Conservation (phyloP, 192 early-diverging fungal genomes). For the Linnemannia zychae region DNA sequence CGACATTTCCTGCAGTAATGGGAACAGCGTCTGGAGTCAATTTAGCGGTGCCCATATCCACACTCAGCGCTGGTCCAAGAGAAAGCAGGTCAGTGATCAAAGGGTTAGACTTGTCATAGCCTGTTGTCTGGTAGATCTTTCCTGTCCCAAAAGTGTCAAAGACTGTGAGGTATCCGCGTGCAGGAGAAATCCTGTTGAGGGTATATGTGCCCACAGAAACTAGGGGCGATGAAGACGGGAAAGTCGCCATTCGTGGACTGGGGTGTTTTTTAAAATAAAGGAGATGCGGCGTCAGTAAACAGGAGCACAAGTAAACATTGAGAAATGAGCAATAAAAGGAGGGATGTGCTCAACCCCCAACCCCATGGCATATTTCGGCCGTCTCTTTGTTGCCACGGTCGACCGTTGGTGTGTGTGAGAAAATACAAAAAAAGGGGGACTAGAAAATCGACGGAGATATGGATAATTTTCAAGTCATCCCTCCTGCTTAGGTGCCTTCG, state of each 20-base stretch:
- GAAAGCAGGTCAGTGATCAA: neutral
- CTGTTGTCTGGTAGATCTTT: slow-evolving; percentile 16
- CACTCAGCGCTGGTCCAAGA: slow-evolving; percentile 10
- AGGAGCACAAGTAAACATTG: too few relatives aligned
- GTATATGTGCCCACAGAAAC: slow-evolving; percentile 28
- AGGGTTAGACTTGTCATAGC: neutral
- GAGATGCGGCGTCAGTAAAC: too few relatives aligned
- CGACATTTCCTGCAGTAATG: slow-evolving; percentile 23
- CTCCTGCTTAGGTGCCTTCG: too few relatives aligned
- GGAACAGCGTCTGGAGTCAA: slow-evolving; percentile 29
- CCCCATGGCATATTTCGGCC: too few relatives aligned
- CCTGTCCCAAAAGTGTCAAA: slow-evolving; percentile 30
- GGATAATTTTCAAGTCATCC: too few relatives aligned
- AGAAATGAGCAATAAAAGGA: too few relatives aligned
- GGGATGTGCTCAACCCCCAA: too few relatives aligned
- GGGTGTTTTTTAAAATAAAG: too few relatives aligned
- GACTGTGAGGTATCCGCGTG: slow-evolving; percentile 30
- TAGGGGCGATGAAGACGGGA: slow-evolving; percentile 17
- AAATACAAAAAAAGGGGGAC: too few relatives aligned
- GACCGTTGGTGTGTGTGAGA: too few relatives aligned
- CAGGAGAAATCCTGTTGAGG: slow-evolving; percentile 11
- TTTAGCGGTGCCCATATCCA: slow-evolving; percentile 26
- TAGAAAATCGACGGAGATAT: too few relatives aligned
- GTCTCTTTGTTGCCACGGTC: too few relatives aligned
- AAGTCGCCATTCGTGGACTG: neutral